phyloP scores from a whole-genome alignment of 2,329 filamentous ascomycete genomes.

The Pyrenophora seminiperda region DNA sequence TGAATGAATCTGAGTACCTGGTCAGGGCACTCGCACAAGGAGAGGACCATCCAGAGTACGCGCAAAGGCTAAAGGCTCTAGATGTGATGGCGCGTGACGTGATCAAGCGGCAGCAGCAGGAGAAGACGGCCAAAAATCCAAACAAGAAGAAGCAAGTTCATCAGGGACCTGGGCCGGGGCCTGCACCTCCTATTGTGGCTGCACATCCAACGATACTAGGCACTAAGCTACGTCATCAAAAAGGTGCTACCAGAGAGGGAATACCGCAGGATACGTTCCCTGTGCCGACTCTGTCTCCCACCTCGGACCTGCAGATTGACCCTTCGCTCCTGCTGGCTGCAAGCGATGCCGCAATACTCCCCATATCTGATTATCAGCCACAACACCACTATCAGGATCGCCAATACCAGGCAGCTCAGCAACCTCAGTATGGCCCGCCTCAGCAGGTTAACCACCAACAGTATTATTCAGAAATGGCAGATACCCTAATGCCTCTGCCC shows the following conservation, averaged over 20 bases:
- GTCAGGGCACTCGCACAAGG: constrained; percentile 60
- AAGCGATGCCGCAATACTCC: constrained; percentile 52
- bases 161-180: constrained; percentile 51
- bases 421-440: constrained; percentile 16
- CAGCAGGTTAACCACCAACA: constrained; percentile 13
- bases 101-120: constrained; percentile 75
- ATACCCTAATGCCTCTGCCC: background rate
- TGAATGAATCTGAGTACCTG: constrained; percentile 62
- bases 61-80: constrained; percentile 66
- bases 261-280: constrained; percentile 13
- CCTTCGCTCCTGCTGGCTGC: constrained; percentile 65
- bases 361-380: constrained; percentile 26
- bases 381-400: constrained; percentile 18
- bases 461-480: constrained; percentile 4
- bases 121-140: constrained; percentile 62
- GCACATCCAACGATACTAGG: constrained; percentile 20
- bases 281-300: constrained; percentile 33
- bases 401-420: constrained; percentile 41
- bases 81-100: constrained; percentile 76
- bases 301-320: constrained; percentile 66
- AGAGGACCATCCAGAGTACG: constrained; percentile 58
- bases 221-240: constrained; percentile 41
- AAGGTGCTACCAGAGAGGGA: constrained; percentile 4
- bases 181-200: constrained; percentile 40
- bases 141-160: constrained; percentile 51